Base-by-base conservation (phyloP, 345 rosid species). In the Cardamine resedifolia region DNA sequence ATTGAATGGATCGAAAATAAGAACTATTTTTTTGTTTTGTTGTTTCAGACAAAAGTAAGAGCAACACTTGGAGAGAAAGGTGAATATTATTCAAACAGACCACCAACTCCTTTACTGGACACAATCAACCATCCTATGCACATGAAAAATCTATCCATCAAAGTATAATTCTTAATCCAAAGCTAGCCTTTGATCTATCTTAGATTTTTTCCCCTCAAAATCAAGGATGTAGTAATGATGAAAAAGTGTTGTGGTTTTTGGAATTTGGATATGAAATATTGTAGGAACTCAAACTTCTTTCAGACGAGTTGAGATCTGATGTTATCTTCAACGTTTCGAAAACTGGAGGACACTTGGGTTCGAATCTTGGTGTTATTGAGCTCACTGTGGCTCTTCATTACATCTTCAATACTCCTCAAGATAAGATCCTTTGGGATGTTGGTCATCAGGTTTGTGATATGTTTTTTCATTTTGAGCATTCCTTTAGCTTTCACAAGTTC, bases 101-200 rank as follows among this genome's bases (percentile, higher is more conserved):
- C 95, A 6, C 66, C 71, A 2, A 88, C 97, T 2, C 95, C 92
- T 7, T 85, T 88, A 81, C 66, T 91, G 58, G 95, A 88, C 72
- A 85, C 92, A 3, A 53, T 91, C 69, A 87, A 85, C 75, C 79
- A 85, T 76, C 97, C 95, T 8, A 57, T 75, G 70, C 95, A 90
- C 62, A 85, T 88, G 95, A 88, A 90, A 81, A 88, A 87, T 68
- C 74, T 90, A 10, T 74, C 89, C 15, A 70, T 66, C 27, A 80
- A 75, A 87, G 97, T 90, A 75, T 12, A 15, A 44, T 20, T 39
- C 24, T 6, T 24, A 15, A 20, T 10, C 28, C 51, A 26, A 28
- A 12, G 1, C n/a, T n/a, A n/a, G n/a, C 51, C 0, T 23, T 20
- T 34, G 45, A 21, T 31, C 34, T 7, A 8, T 34, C 5, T 43